Conservation (phyloP, 768 basidiomycete species). For the Panellus pusillus region DNA sequence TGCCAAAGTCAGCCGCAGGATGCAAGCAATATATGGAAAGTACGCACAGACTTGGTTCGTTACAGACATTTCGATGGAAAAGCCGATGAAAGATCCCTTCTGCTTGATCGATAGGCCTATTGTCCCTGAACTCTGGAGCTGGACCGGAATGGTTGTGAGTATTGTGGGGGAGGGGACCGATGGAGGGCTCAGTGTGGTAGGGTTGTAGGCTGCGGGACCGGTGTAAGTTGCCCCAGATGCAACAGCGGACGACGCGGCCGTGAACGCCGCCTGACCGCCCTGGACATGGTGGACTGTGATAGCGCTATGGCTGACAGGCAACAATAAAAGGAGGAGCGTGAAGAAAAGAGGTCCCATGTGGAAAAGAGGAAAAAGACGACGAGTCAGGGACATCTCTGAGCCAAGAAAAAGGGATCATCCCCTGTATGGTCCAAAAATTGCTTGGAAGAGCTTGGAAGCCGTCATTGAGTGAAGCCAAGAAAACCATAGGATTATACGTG, state of each 20-base stretch:
- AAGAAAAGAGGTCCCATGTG: no score
- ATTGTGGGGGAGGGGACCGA: conserved; percentile 47
- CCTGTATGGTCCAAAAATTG: no score
- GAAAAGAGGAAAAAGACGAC: no score
- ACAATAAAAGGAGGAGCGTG: no score
- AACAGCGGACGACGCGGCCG: not conserved
- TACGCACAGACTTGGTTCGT: conserved; percentile 55
- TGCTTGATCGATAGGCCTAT: conserved; percentile 38
- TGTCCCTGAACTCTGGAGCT: conserved; percentile 38
- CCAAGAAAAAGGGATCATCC: no score
- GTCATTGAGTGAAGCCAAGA: no score
- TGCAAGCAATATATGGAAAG: not conserved
- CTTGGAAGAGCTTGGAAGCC: no score
- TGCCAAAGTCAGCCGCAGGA: not conserved
- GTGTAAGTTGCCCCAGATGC: conserved; percentile 34
- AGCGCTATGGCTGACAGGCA: no score
- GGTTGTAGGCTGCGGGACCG: conserved; percentile 54
- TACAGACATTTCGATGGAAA: conserved; percentile 64
- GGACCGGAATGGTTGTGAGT: conserved; percentile 44
- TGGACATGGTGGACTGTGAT: conserved; percentile 4
- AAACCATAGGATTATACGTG: no score
- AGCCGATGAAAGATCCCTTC: conserved; percentile 49
- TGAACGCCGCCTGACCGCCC: not conserved
- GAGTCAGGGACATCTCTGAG: no score
- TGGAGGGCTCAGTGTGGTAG: conserved; percentile 49